These are phyloP conservation scores for Candida frijolesensis DNA, from an alignment of 1,139 yeast genomes.

Conservation along the genomic window DNA sequence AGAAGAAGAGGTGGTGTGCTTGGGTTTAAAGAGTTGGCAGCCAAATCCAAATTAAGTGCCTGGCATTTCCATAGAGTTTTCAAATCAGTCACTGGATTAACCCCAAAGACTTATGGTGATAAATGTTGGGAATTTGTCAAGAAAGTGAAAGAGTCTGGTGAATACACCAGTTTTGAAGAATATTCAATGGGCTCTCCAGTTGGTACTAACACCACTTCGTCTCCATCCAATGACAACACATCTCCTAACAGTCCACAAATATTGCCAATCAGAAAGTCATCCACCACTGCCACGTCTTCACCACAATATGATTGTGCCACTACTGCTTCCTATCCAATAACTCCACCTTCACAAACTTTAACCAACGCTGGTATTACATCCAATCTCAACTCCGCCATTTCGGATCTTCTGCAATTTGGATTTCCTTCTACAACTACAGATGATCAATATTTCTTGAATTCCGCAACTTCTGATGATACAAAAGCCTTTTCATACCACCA, in stretches of 20 bases:
- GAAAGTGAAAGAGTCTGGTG: conserved; percentile 27
- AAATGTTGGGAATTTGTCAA: conserved; percentile 76
- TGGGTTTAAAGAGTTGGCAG: conserved; percentile 87
- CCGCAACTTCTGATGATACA: conserved; percentile 1
- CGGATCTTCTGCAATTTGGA: conserved; percentile 9
- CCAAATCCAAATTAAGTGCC: conserved; percentile 81
- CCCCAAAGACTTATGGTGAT: conserved; percentile 89
- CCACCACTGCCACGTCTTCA: background rate
- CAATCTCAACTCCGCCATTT: conserved; percentile 8
- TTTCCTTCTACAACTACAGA: conserved; percentile 7
- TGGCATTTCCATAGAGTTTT: conserved; percentile 94
- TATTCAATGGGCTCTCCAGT: conserved; percentile 7
- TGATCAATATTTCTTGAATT: conserved; percentile 8
- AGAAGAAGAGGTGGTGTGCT: conserved; percentile 83
- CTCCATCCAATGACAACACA: background rate
- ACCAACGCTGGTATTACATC: conserved; percentile 5
- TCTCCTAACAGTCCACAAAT: conserved; percentile 1
- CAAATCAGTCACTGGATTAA: conserved; percentile 79
- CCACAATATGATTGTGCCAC: background rate
- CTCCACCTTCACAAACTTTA: conserved; percentile 13
- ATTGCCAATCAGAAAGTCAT: background rate
- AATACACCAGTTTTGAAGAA: conserved; percentile 17
- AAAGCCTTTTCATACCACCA: conserved; percentile 32
- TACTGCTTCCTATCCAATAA: conserved; percentile 8
- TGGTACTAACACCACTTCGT: background rate